Percentiles rank a stretch among this genome's conserved stretches.
Evolutionary conservation across 106 monocot species (phyloP).

Genomic region (Iris macrosiphon): DNA sequence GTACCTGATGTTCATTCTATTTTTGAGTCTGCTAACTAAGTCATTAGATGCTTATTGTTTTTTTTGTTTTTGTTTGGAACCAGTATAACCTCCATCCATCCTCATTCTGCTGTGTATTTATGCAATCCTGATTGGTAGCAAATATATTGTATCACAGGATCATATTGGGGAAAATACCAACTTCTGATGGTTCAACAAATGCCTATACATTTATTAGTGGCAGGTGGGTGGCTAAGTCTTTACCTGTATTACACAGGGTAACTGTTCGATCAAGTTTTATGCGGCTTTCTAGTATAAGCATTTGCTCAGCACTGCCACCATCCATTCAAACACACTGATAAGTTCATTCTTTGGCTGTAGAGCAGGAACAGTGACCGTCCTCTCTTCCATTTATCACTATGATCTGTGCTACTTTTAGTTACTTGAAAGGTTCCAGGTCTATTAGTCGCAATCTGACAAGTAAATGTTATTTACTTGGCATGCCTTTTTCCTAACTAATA

Average conservation of each 20-base stretch:
- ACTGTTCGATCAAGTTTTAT: background rate
- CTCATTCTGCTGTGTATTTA: conserved; percentile 7
- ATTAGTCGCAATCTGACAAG: background rate
- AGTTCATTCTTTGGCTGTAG: background rate
- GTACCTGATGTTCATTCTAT: background rate
- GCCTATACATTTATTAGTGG: conserved; percentile 78
- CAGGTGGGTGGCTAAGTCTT: conserved; percentile 66
- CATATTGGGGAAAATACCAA: conserved; percentile 79
- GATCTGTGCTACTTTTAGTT: background rate
- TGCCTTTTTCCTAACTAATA: background rate
- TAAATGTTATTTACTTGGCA: background rate
- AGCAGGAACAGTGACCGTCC: background rate
- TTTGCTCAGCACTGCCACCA: background rate
- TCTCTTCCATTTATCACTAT: background rate
- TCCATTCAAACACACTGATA: background rate
- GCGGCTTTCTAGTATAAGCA: background rate
- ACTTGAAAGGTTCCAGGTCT: background rate
- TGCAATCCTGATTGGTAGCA: conserved; percentile 45
- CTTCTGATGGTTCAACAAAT: conserved; percentile 72
- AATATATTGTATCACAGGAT: conserved; percentile 75
- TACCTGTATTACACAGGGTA: conserved; percentile 12
- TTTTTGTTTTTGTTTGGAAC: background rate
- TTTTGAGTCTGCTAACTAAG: background rate
- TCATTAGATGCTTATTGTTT: conserved; percentile 1
- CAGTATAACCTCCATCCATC: conserved; percentile 15